Percentiles rank a stretch among this genome's conserved stretches.
Conservation (phyloP, 2,329 filamentous ascomycete species). For the Botrytis hyacinthi region DNA sequence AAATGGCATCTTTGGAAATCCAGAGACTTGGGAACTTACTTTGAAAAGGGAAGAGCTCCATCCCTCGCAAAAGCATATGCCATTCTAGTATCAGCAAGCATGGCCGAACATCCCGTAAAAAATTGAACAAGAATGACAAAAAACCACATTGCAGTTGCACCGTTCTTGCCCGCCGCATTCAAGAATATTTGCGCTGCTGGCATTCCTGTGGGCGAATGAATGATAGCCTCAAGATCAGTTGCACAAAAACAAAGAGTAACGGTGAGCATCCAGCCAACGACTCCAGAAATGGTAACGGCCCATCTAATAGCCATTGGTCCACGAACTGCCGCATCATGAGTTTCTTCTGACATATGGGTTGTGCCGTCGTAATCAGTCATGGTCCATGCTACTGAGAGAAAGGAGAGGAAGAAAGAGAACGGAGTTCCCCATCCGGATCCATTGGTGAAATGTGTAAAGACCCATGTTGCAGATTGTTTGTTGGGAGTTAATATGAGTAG, state of each 20-base stretch:
- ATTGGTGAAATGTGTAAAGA: slow-evolving; percentile 60
- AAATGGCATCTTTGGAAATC: not conserved
- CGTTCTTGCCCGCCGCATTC: slow-evolving; percentile 55
- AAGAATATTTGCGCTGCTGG: slow-evolving; percentile 59
- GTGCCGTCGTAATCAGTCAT: slow-evolving; percentile 69
- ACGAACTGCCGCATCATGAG: slow-evolving; percentile 58
- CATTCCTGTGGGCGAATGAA: slow-evolving; percentile 57
- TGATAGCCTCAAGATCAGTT: slow-evolving; percentile 54
- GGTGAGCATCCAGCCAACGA: slow-evolving; percentile 61
- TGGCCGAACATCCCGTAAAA: slow-evolving; percentile 61
- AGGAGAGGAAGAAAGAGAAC: slow-evolving; percentile 60
- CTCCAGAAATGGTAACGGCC: slow-evolving; percentile 58
- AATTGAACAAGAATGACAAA: slow-evolving; percentile 63
- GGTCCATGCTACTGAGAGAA: slow-evolving; percentile 58
- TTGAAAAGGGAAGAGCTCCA: slow-evolving; percentile 58
- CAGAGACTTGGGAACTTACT: slow-evolving; percentile 38
- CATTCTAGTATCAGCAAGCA: slow-evolving; percentile 63
- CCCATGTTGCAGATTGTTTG: slow-evolving; percentile 57
- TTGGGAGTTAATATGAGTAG: slow-evolving; percentile 58
- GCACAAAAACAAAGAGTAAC: slow-evolving; percentile 64
- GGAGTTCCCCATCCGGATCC: slow-evolving; percentile 59
- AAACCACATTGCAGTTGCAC: slow-evolving; percentile 60
- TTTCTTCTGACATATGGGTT: slow-evolving; percentile 67
- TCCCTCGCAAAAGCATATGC: slow-evolving; percentile 61
- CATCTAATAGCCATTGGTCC: slow-evolving; percentile 59